Evolutionary conservation across 2,329 filamentous ascomycete genomes (phyloP).

Genomic region (Elsinoe australis): DNA sequence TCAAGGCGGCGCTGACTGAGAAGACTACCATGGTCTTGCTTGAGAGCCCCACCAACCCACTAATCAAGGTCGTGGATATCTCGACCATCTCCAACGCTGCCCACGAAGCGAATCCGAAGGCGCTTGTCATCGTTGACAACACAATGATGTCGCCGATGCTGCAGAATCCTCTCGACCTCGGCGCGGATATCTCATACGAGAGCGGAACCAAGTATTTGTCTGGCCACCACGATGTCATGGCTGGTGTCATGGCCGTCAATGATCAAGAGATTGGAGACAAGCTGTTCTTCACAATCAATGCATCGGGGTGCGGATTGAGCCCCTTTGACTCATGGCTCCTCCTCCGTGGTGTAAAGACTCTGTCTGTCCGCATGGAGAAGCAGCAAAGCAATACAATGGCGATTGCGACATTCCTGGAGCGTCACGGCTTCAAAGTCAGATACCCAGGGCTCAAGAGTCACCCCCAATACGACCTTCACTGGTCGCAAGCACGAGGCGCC

Average conservation of each 20-base stretch:
- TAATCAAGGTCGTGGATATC: conserved; percentile 97
- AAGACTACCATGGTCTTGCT: conserved; percentile 95
- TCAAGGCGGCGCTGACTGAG: conserved; percentile 58
- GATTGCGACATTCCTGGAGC: conserved; percentile 88
- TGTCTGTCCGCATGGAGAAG: conserved; percentile 97
- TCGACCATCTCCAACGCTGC: conserved; percentile 66
- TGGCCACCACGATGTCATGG: conserved; percentile 98
- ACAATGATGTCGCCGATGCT: conserved; percentile 98
- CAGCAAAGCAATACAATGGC: conserved; percentile 87
- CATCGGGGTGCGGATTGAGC: conserved; percentile 85
- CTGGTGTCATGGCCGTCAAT: conserved; percentile 89
- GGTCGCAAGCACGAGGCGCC: conserved; percentile 87
- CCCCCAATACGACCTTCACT: conserved; percentile 92
- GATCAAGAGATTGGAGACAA: conserved; percentile 73
- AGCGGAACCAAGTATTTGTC: conserved; percentile 97
- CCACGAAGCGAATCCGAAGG: conserved; percentile 68
- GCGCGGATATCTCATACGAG: conserved; percentile 94
- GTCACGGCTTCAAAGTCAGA: conserved; percentile 84
- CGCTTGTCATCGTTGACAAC: conserved; percentile 90
- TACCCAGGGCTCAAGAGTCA: conserved; percentile 92
- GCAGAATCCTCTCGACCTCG: conserved; percentile 85
- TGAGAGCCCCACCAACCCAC: conserved; percentile 92
- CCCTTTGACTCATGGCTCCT: conserved; percentile 96
- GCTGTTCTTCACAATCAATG: conserved; percentile 95
- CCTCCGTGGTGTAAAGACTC: conserved; percentile 90